Base-by-base conservation (phyloP, 345 rosid genomes). In the Moricandia arvensis region DNA sequence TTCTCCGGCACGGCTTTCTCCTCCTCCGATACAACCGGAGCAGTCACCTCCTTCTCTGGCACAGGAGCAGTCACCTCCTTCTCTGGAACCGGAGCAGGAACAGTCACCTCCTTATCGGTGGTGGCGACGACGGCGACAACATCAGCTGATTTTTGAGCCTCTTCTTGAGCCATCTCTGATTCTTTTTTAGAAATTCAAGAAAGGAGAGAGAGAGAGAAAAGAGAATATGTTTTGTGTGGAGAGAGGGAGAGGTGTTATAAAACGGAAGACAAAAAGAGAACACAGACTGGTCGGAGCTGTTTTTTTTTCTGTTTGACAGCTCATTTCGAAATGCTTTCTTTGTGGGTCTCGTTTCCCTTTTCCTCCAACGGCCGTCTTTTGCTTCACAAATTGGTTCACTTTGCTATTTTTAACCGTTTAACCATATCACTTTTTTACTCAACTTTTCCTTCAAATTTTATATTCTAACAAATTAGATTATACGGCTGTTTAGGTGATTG, bases 101-200 rank as follows among this genome's bases (percentile, higher is more conserved):
- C 38, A 0, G 83, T 54, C 7, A 78, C 77, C 31, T 78, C 81
- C 29, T 78, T 78, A 17, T 68, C 77, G 2, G 79, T 75, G 53
- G 66, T 37, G 0, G 63, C 51, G 6, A 21, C 51, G 6, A 21
- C 78, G 9, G 57, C 24, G 10, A 24, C 65, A 18, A 51, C 71
- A n/a, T 83, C 81, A 27, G 79, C 82, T 11, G 88, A 76, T 35
- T 77, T 81, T 3, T 75, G 79, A 16, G 75, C 83, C 58, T 80
- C 88, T 60, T 86, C 79, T 68, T 78, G 86, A 30, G 89, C 85
- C 89, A 83, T 86, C 26, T 27, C 6, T 43, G 27, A 21, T 4
- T 37, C 57, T 49, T 49, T 38, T 58, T 8, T 55, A 43, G 47
- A 64, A 58, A 11, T 15, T 47, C 45, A 26, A 72, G 11, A 66